Evolutionary conservation across 148 eudicot genomes (phyloP).

Genomic region (Polygonum aviculare): DNA sequence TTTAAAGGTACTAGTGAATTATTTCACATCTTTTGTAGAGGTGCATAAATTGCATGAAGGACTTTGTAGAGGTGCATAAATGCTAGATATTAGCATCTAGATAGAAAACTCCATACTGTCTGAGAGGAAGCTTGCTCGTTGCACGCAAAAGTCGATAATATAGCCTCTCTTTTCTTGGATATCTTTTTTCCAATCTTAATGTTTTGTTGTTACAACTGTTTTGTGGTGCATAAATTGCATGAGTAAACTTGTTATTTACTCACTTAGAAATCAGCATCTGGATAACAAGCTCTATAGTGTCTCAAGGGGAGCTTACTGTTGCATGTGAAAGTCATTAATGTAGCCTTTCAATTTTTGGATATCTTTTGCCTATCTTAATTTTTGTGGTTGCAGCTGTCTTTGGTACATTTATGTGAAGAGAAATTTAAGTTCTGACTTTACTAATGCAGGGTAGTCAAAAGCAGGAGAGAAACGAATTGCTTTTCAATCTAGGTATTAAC

Average conservation of each 20-base stretch:
- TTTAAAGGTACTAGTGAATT: conserved; percentile 48
- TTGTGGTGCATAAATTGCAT: no score
- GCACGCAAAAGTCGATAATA: no score
- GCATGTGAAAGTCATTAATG: background rate
- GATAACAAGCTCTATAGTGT: background rate
- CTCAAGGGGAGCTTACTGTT: background rate
- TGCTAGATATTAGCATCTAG: no score
- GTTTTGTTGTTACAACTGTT: no score
- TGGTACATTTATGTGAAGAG: background rate
- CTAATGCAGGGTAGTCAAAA: conserved; percentile 53
- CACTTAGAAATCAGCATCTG: background rate
- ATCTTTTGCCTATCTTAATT: background rate
- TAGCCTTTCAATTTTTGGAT: background rate
- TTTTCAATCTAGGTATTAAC: conserved; percentile 64
- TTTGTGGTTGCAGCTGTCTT: background rate
- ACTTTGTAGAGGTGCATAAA: no score
- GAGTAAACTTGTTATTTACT: background rate
- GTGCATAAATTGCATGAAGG: background rate
- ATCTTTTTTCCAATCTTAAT: no score
- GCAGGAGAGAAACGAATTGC: conserved; percentile 69
- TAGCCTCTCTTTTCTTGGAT: no score
- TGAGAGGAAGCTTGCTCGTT: no score
- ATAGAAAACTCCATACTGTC: no score
- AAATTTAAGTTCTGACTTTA: background rate
- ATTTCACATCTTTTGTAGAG: background rate